Percentiles rank a stretch among this genome's conserved stretches.
Conservation (phyloP, 352 stramenopile genomes). For the Phytopythium chamaehyphon region DNA sequence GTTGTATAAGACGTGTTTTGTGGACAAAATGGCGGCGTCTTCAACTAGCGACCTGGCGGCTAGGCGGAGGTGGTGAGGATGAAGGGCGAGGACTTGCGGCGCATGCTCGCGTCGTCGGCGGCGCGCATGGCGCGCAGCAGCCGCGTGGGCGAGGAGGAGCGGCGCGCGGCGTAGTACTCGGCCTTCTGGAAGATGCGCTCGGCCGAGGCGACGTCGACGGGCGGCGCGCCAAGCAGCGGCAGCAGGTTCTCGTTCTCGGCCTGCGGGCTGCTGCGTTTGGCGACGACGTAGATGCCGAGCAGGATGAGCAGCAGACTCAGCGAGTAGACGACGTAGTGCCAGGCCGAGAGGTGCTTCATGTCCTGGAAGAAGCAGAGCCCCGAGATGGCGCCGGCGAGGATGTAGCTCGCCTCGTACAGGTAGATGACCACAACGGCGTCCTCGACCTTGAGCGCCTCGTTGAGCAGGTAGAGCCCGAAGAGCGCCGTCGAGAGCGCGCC, state of each 20-base stretch:
- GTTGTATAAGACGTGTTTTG: too few relatives aligned
- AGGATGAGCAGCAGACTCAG: slow-evolving; percentile 66
- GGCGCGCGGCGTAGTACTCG: slow-evolving; percentile 35
- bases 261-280: slow-evolving; percentile 39
- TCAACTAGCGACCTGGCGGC: too few relatives aligned
- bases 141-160: slow-evolving; percentile 28
- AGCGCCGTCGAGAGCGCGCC: slow-evolving; percentile 58
- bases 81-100: not conserved
- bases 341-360: slow-evolving; percentile 54
- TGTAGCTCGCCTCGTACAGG: slow-evolving; percentile 78
- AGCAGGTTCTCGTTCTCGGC: slow-evolving; percentile 59
- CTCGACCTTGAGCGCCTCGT: slow-evolving; percentile 70
- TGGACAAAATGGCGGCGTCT: too few relatives aligned
- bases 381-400: slow-evolving; percentile 66
- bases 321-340: slow-evolving; percentile 73
- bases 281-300: slow-evolving; percentile 66
- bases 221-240: slow-evolving; percentile 40
- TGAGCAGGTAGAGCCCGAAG: slow-evolving; percentile 64
- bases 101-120: not conserved
- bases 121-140: slow-evolving; percentile 4
- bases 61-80: too few relatives aligned
- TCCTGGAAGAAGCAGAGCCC: slow-evolving; percentile 77
- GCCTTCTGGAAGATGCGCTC: slow-evolving; percentile 49
- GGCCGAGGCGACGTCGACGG: slow-evolving; percentile 37
- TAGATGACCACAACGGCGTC: slow-evolving; percentile 82